phyloP scores from a whole-genome alignment of 2,329 filamentous ascomycete species.

The Zasmidium angulare region DNA sequence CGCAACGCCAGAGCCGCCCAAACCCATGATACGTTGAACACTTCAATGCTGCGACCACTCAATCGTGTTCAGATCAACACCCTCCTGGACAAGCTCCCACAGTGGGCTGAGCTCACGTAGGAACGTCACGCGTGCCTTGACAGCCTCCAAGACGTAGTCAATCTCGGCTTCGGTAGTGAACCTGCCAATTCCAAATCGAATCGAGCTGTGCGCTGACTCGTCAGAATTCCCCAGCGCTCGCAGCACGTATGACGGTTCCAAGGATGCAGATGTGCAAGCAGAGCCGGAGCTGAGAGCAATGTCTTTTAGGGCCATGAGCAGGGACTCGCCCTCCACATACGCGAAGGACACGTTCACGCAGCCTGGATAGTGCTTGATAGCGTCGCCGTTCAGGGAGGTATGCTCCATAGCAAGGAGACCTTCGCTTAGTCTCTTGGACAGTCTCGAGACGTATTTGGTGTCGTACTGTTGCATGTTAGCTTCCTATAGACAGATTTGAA shows the following conservation, averaged over 20 bases:
- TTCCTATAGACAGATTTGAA: constrained; percentile 21
- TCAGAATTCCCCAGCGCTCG: constrained; percentile 93
- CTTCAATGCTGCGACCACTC: constrained; percentile 94
- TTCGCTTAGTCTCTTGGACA: constrained; percentile 80
- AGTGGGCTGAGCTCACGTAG: constrained; percentile 90
- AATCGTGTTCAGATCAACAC: constrained; percentile 91
- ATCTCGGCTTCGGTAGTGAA: constrained; percentile 96
- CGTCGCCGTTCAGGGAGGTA: constrained; percentile 85
- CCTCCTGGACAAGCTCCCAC: constrained; percentile 98
- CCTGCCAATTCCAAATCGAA: constrained; percentile 93
- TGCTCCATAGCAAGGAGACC: constrained; percentile 89
- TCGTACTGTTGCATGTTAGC: constrained; percentile 69
- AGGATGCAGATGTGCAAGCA: constrained; percentile 92
- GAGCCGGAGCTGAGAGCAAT: constrained; percentile 96
- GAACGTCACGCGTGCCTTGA: constrained; percentile 86
- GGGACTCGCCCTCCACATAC: constrained; percentile 95
- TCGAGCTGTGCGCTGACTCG: constrained; percentile 96
- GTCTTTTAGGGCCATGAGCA: constrained; percentile 97
- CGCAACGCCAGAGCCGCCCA: not conserved
- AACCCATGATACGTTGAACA: not conserved
- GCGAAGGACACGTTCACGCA: constrained; percentile 99
- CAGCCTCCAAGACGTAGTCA: constrained; percentile 94
- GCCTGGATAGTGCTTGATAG: constrained; percentile 82
- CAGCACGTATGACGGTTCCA: constrained; percentile 95
- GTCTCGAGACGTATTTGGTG: constrained; percentile 73